A percentile compares a stretch with the other conserved stretches of the same genome.
phyloP scores from a whole-genome alignment of 169 alveolate species.

The Eimeria mitis region DNA sequence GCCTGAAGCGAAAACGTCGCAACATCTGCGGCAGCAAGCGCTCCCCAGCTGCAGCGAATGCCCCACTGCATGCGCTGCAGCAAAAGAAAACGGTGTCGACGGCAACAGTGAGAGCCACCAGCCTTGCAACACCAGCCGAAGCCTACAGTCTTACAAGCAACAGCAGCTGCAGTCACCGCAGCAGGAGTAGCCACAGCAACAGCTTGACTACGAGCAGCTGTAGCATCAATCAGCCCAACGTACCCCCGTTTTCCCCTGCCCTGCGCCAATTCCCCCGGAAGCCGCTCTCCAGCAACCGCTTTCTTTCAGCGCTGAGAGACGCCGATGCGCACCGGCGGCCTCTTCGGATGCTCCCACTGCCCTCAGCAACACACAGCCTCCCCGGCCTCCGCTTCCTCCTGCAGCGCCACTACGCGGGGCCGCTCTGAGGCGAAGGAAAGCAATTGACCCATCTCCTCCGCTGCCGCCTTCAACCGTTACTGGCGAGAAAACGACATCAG shows the following conservation, averaged over 20 bases:
- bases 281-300: slow-evolving; percentile 54
- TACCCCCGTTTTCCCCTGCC: slow-evolving; percentile 53
- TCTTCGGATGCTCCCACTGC: slow-evolving; percentile 49
- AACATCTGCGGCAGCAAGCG: neutral
- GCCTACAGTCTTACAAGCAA: neutral
- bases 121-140: neutral
- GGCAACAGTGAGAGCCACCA: neutral
- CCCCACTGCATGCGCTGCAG: neutral
- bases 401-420: slow-evolving; percentile 76
- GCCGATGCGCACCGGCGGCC: neutral
- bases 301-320: neutral
- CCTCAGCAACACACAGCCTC: slow-evolving; percentile 58
- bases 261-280: slow-evolving; percentile 45
- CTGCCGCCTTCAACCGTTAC: slow-evolving; percentile 69
- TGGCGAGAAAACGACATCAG: slow-evolving; percentile 16
- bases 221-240: slow-evolving; percentile 18
- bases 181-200: slow-evolving; percentile 6
- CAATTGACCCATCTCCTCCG: slow-evolving; percentile 64
- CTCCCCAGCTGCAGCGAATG: neutral
- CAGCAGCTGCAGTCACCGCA: too few species aligned
- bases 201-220: neutral
- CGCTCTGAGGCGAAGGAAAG: slow-evolving; percentile 63
- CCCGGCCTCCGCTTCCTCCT: slow-evolving; percentile 70
- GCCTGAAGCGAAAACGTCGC: slow-evolving; percentile 2
- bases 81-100: neutral